phyloP scores from a whole-genome alignment of 2,329 filamentous ascomycete species.

The Phoma sp. region DNA sequence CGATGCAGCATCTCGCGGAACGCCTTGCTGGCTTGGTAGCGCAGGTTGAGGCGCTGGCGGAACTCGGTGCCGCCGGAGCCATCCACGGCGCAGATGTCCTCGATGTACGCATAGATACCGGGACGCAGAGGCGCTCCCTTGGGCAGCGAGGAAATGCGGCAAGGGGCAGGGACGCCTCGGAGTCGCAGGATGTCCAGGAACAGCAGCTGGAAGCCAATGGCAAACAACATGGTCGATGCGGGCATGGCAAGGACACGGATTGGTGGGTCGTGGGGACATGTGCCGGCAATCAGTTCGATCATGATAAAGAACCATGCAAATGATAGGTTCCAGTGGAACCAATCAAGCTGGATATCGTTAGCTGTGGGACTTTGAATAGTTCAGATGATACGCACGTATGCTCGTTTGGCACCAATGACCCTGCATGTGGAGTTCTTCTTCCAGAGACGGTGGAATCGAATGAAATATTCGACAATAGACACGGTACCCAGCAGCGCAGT shows the following conservation, averaged over 20 bases:
- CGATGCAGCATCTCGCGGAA: conserved; percentile 61
- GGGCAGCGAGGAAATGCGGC: conserved; percentile 60
- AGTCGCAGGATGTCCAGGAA: conserved; percentile 57
- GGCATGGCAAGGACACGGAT: conserved; percentile 62
- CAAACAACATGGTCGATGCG: conserved; percentile 58
- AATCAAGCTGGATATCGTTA: conserved; percentile 55
- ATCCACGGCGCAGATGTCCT: conserved; percentile 61
- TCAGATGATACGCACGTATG: conserved; percentile 39
- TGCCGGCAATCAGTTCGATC: conserved; percentile 61
- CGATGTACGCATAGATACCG: conserved; percentile 61
- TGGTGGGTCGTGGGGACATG: conserved; percentile 54
- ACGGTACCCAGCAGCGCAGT: conserved; percentile 60
- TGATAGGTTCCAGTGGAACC: conserved; percentile 64
- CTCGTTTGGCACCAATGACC: conserved; percentile 55
- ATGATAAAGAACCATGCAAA: conserved; percentile 63
- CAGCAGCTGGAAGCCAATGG: conserved; percentile 59
- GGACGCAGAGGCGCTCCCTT: conserved; percentile 58
- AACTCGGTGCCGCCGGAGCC: conserved; percentile 60
- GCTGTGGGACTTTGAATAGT: not conserved
- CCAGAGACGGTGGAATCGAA: conserved; percentile 57
- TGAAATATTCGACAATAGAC: conserved; percentile 61
- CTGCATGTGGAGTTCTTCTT: conserved; percentile 60
- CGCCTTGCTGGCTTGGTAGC: conserved; percentile 60
- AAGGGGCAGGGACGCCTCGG: conserved; percentile 53
- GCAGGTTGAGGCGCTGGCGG: conserved; percentile 57